Conservation (phyloP, 2,329 filamentous ascomycete species). For the Colletotrichum sp. region DNA sequence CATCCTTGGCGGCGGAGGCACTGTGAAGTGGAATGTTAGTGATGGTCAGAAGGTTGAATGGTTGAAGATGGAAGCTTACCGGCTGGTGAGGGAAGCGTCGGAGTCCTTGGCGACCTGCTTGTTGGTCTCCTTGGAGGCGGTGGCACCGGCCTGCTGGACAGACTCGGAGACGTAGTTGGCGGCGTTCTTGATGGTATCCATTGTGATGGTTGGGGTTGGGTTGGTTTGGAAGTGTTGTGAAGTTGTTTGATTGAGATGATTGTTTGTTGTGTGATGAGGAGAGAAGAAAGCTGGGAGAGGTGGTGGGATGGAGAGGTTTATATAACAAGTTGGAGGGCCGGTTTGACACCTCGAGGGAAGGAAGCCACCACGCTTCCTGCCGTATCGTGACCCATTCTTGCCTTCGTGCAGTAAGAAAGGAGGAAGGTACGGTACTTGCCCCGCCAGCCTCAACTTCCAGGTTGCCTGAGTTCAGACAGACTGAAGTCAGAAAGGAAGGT, state of each 20-base stretch:
- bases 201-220: slow-evolving; percentile 37
- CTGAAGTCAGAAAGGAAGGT: background rate
- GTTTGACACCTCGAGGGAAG: background rate
- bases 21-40: slow-evolving; percentile 37
- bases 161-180: slow-evolving; percentile 74
- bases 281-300: background rate
- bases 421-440: slow-evolving; percentile 14
- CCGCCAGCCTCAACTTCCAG: background rate
- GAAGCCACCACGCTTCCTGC: background rate
- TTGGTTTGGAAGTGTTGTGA: slow-evolving; percentile 29
- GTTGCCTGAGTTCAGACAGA: background rate
- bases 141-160: slow-evolving; percentile 60
- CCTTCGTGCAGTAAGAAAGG: background rate
- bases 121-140: slow-evolving; percentile 72
- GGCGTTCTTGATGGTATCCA: slow-evolving; percentile 64
- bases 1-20: slow-evolving; percentile 54
- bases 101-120: slow-evolving; percentile 71
- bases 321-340: slow-evolving; percentile 24
- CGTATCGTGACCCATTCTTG: slow-evolving; percentile 7
- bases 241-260: slow-evolving; percentile 23
- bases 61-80: slow-evolving; percentile 42
- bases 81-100: slow-evolving; percentile 57
- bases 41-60: background rate
- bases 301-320: slow-evolving; percentile 25
- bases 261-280: slow-evolving; percentile 26